Base-by-base conservation (phyloP, 768 basidiomycete species). In the Trametes elegans region DNA sequence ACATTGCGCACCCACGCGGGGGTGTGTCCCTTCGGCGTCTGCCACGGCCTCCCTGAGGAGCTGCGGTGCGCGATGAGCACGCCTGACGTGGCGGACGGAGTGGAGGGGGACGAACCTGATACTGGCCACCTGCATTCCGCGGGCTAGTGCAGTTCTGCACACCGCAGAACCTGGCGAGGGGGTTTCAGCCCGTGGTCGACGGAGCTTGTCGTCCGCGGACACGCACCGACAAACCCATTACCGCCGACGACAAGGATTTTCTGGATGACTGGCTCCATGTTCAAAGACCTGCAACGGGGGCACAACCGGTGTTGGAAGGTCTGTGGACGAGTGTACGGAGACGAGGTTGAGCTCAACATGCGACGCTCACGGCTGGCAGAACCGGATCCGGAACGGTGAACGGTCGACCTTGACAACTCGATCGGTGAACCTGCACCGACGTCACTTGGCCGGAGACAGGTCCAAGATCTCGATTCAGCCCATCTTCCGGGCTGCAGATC, bases 231-330 rank as follows among this genome's bases (percentile, higher is more conserved):
- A 75, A 97, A 98, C 5, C 97, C 97, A 74, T 97, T 97, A 40
- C 97, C 97, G n/a, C 97, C 97, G 1, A 98, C 82, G 36, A 99
- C 93, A n/a, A 98, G 83, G 32, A 98, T 79, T 65, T 77, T 87
- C 49, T 76, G 80, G 48, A 76, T 52, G 21, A 76, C 55, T 29
- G 62, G 56, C 29, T 63, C 51, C 64, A 66, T 68, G 29, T 5
- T 32, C 13, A 10, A 26, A n/a, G n/a, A n/a, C n/a, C n/a, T n/a
- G n/a, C n/a, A n/a, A n/a, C n/a, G n/a, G n/a, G n/a, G n/a, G n/a
- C n/a, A n/a, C n/a, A n/a, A n/a, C n/a, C n/a, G n/a, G 14, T 27
- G 31, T n/a, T 34, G 16, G 1, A 23, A n/a, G n/a, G n/a, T n/a
- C n/a, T n/a, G 28, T 18, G 18, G 45, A 27, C 41, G n/a, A 27